These are phyloP conservation scores for Tricholoma saponaceum DNA, from an alignment of 768 basidiomycete species.

Conservation along the genomic window DNA sequence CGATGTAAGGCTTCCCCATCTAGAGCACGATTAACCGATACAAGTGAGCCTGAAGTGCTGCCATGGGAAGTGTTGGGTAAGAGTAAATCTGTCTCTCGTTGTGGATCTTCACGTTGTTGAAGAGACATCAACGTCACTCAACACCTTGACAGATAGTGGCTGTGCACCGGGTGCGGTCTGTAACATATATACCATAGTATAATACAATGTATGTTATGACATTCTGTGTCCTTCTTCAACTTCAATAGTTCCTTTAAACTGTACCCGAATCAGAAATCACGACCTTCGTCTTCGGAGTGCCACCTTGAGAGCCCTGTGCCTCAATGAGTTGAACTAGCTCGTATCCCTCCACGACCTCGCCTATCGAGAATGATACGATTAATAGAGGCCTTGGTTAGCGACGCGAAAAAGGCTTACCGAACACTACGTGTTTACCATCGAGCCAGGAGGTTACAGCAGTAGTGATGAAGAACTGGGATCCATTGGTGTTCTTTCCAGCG, in stretches of 20 bases:
- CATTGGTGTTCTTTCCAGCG: constrained; percentile 79
- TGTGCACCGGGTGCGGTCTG: too few species aligned
- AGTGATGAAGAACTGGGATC: constrained; percentile 87
- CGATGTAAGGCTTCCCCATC: constrained; percentile 10
- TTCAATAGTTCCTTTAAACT: constrained; percentile 22
- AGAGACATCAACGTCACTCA: too few species aligned
- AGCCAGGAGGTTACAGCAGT: constrained; percentile 77
- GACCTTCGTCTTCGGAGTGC: constrained; percentile 41
- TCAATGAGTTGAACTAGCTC: constrained; percentile 49
- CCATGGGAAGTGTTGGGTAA: not conserved
- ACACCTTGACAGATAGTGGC: too few species aligned
- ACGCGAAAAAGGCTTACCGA: constrained; percentile 44
- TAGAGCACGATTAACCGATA: not conserved
- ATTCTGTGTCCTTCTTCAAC: not conserved
- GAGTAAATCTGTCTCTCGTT: not conserved
- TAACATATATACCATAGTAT: not conserved
- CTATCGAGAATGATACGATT: constrained; percentile 18
- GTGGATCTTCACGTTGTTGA: too few species aligned
- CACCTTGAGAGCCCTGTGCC: constrained; percentile 30
- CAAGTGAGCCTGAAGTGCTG: not conserved
- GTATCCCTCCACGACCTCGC: constrained; percentile 65
- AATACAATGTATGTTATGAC: not conserved
- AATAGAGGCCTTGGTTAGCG: not conserved
- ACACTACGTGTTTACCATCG: constrained; percentile 82
- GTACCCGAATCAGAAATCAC: constrained; percentile 54